Base-by-base conservation (phyloP, 768 basidiomycete genomes). In the Lentinula edodes region DNA sequence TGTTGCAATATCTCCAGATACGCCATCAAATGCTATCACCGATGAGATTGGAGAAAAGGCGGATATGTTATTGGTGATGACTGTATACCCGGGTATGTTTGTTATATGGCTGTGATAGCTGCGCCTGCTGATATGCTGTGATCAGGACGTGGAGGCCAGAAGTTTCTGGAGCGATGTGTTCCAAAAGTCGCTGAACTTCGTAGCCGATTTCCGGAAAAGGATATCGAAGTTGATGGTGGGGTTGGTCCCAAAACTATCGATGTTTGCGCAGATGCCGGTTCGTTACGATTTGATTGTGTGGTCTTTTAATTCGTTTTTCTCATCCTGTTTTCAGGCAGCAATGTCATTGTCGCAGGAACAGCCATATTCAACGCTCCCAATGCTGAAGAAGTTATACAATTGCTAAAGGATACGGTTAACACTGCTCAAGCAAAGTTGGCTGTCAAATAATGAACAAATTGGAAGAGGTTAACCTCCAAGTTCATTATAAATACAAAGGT, bases 41-140 rank as follows among this genome's bases (percentile, higher is more conserved):
- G 88, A 95, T 70, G 86, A 86, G 52, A 80, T 98, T 52, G 96
- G 80, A n/a, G 68, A 85, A 12, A 84, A 83, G 5, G 94, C 89
- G 5, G 95, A 98, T 72, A 93, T 98, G 91, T 82, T 98, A 38
- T 86, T 98, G 63, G 95, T 98, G 67, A 98, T 98, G 96, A 98
- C 96, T 8, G 95, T 99, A 28, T 89, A 93, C 70, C 96, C 95
- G 50, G 96, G 91, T 89, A 65, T 53, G 69, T 58, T 34, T n/a
- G 13, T 12, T 23, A 35, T 15, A 35, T 15, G 48, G 38, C 45
- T 28, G 23, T 50, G 35, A 16, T 18, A 5, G 32, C 38, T 23
- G 34, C 28, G 43, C 39, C 45, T 52, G 18, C 53, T 35, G 42
- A 52, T 16, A 58, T 32, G 13, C 28, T 36, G 6, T 58, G 16